Evolutionary conservation across 1,139 yeast species (phyloP), one percentile per base, ranked within the genome.

Genomic region (Candida labiduridarum): DNA sequence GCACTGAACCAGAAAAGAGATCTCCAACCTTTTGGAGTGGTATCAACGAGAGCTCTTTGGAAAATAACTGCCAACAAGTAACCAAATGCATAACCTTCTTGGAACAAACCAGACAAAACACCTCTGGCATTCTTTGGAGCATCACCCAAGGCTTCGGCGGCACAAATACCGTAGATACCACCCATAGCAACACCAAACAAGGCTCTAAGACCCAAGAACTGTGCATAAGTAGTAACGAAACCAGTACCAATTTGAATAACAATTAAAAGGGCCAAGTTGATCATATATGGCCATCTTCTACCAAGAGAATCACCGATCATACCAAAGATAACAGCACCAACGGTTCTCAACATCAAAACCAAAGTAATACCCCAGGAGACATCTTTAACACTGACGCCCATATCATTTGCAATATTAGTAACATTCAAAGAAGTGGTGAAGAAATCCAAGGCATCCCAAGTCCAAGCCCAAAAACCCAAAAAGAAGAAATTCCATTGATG

Each of bases 1-100:
- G 78, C 77, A 29, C 72, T 64, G 49, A 74, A 74, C 75, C 76
- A 74, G 60, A 72, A 74, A 47, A 74, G 53, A 4, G 74, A 62
- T 61, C 78, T 67, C 79, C 79, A 74, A 2, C 66, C 67, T 39
- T 67, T 62, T 9, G 43, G 43, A 9, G 73, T 65, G 44, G 65
- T 71, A 49, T 69, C 68, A 29, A 65, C 67, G 47, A 74, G 59
- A 19, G 77, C 78, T 55, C 79, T 63, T 56, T 69, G 72, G 62
- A 74, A 74, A n/a, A 73, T 54, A 19, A 73, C 78, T 2, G 72
- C 78, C 44, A 74, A 61, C 35, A 74, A 66, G 52, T 71, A 72
- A n/a, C 79, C 79, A 35, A 74, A 64, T 2, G 78, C 77, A 53
- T 73, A 74, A 49, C 79, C 79, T 58, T 72, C 69, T 59, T 73